Base-by-base conservation (phyloP, 108 stramenopile genomes). In the Pseudonitzschia pungens region DNA sequence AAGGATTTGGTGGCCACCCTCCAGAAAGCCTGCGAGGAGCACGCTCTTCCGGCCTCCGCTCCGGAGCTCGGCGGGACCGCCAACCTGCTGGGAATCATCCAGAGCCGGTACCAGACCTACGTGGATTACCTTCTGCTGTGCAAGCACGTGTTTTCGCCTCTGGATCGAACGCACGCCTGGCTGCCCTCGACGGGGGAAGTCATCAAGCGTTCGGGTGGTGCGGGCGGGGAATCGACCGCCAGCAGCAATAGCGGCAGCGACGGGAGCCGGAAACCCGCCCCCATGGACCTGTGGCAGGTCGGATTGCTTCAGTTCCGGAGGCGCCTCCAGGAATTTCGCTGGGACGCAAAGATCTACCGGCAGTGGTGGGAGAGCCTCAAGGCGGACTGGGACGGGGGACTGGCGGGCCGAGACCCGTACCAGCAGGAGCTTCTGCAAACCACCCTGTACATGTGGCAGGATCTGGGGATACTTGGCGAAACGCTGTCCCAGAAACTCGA, bases 361-460 rank as follows among this genome's bases (percentile, higher is more conserved):
- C 69, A 76, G 53, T 85, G 80, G 77, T 79, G 81, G 69, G 60
- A 73, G 21, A 54, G 60, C 27, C 58, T 83, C 14, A 65, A 72
- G 51, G 16, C 73, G 29, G 80, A 81, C 50, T 85, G 80, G 80
- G 73, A 76, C n/a, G 65, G 54, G 11, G 72, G 60, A 29, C 68
- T 68, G 9, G 65, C 73, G 24, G 60, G 60, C 16, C 29, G 32
- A 18, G 60, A 28, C 18, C 59, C 62, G 18, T 71, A 79, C 59
- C 78, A 79, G 55, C 78, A 79, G 53, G 60, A 66, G 12, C 68
- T 79, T n/a, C 69, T 80, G 21, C 79, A 84, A 42, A 31, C 68
- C 7, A 75, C 80, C 24, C 75, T 80, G 52, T 80, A 86, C 59
- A 78, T 86, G 81, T 86, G 85, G 85, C 81, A 86, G 73, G 85